Evolutionary conservation across 495 filamentous ascomycete genomes (phyloP), one percentile per base, ranked within the genome.

Genomic region (Pseudomonodictys pantanalensis): DNA sequence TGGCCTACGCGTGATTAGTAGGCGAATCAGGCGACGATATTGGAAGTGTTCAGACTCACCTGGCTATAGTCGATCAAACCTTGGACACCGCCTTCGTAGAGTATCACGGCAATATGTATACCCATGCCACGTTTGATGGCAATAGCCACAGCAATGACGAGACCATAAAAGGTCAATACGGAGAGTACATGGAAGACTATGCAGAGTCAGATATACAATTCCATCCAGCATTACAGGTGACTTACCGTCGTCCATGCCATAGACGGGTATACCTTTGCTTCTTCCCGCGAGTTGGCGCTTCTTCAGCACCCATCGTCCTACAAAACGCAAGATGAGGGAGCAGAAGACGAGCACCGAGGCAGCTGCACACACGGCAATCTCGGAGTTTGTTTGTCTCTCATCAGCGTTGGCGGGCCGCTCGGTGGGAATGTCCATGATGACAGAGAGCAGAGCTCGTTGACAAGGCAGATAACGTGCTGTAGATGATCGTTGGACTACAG

Each of bases 61-160:
- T 54, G 48, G 23, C 28, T 52, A 24, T 60, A 60, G 15, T 53
- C 23, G 12, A 56, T 54, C 4, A 60, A 26, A 2, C 51, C 51
- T 8, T 54, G 6, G 6, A 28, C 12, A 4, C 58, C 58, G 15
- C 49, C 1, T 38, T 58, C 32, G n/a, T 26, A 48, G 1, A 60
- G 23, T 11, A 60, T 41, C 12, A 47, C 38, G 9, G 28, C 38
- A n/a, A 54, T 10, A 38, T 54, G 35, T 2, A 47, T 28, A 2
- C 58, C 58, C 58, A 54, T 53, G 18, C 58, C 58, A 10, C 41
- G 58, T 3, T 60, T 18, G 12, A 41, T 55, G 17, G 58, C 50
- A 6, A 52, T 41, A 44, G 44, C 43, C 3, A 51, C 56, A 29
- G 56, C 56, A 22, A 50, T 26, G 12, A 35, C 32, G 10, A 58